These are phyloP conservation scores for Ilyonectria destructans DNA, from an alignment of 2,329 filamentous ascomycete genomes.

Conservation along the genomic window DNA sequence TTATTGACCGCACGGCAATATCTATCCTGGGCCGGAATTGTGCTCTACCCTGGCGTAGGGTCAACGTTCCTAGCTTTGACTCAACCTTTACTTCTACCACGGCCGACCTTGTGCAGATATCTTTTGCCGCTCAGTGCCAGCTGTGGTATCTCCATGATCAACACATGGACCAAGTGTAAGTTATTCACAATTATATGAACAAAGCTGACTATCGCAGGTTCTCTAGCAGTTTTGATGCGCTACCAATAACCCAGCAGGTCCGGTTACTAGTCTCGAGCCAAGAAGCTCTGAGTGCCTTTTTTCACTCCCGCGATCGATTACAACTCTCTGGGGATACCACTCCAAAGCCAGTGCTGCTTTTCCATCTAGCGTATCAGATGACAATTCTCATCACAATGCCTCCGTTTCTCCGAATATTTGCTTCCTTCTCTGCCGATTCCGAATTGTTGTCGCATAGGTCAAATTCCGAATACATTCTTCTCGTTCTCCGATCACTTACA, in stretches of 20 bases:
- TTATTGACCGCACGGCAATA: slow-evolving; percentile 16
- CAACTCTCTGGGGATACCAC: slow-evolving; percentile 1
- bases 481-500: slow-evolving; percentile 6
- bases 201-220: background rate
- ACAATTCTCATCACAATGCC: slow-evolving; percentile 12
- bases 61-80: slow-evolving; percentile 17
- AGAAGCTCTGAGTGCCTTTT: slow-evolving; percentile 13
- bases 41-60: slow-evolving; percentile 15
- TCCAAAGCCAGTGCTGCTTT: slow-evolving; percentile 10
- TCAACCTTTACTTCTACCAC: slow-evolving; percentile 8
- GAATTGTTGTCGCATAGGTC: background rate
- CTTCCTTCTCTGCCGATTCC: background rate
- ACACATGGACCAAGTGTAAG: slow-evolving; percentile 18
- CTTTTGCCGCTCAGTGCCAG: slow-evolving; percentile 12
- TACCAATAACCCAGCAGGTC: slow-evolving; percentile 1
- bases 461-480: slow-evolving; percentile 11
- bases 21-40: slow-evolving; percentile 10
- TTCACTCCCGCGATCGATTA: slow-evolving; percentile 13
- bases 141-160: slow-evolving; percentile 9
- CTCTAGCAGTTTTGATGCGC: slow-evolving; percentile 2
- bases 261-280: slow-evolving; percentile 13
- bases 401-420: slow-evolving; percentile 13
- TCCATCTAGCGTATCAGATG: slow-evolving; percentile 19
- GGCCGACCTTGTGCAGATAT: slow-evolving; percentile 4
- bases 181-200: no score